Percentiles rank a stretch among this genome's conserved stretches.
Conservation (phyloP, 2,329 filamentous ascomycete genomes). For the Aurifilum marmelostoma region DNA sequence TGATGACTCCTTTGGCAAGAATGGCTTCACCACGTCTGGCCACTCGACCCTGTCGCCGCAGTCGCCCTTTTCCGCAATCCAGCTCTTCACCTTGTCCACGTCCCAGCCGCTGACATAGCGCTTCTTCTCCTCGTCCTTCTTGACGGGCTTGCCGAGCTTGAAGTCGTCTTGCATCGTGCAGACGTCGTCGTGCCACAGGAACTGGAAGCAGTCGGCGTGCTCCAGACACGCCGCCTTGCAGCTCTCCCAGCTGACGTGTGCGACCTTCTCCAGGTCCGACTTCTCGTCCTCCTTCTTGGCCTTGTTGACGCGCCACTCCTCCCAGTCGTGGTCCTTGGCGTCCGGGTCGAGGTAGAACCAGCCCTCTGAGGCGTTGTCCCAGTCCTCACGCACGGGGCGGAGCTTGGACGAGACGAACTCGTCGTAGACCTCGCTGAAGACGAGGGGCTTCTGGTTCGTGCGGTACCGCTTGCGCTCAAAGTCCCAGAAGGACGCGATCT, state of each 20-base stretch:
- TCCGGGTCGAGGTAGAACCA: conserved; percentile 44
- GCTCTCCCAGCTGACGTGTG: conserved; percentile 46
- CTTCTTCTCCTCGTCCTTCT: conserved; percentile 36
- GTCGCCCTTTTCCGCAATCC: conserved; percentile 42
- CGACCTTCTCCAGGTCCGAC: conserved; percentile 44
- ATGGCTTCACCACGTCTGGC: conserved; percentile 32
- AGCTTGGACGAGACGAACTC: conserved; percentile 49
- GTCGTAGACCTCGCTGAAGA: conserved; percentile 53
- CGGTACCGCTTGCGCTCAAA: conserved; percentile 49
- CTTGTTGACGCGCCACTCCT: conserved; percentile 38
- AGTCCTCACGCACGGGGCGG: conserved; percentile 46
- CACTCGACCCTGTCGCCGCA: conserved; percentile 40
- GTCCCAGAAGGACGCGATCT: conserved; percentile 54
- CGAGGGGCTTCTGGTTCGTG: conserved; percentile 38
- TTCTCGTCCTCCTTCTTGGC: conserved; percentile 40
- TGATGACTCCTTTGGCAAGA: neutral
- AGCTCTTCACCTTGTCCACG: conserved; percentile 44
- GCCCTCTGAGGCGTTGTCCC: conserved; percentile 58
- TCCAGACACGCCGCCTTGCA: conserved; percentile 51
- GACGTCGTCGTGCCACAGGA: conserved; percentile 43
- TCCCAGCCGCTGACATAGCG: conserved; percentile 47
- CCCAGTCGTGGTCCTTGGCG: conserved; percentile 35
- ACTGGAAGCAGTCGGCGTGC: conserved; percentile 45
- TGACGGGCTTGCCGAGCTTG: conserved; percentile 44
- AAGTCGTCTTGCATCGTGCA: conserved; percentile 44